phyloP scores from a whole-genome alignment of 257 asterid species.

The Plantago ovata region DNA sequence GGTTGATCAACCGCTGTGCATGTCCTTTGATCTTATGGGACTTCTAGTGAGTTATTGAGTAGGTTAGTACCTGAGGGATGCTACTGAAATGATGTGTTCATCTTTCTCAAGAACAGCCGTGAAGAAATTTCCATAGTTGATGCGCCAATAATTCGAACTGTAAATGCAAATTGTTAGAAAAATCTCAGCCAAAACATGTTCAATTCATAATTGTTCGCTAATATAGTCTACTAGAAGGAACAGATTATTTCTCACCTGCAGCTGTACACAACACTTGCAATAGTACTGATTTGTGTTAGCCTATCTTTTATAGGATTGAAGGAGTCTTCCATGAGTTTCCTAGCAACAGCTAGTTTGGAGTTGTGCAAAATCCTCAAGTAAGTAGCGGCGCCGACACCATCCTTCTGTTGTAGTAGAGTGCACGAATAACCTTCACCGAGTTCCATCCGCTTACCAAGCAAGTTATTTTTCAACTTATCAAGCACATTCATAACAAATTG shows the following conservation, averaged over 20 bases:
- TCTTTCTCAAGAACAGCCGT: slow-evolving; percentile 53
- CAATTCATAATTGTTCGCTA: background rate
- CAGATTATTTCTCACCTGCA: slow-evolving; percentile 31
- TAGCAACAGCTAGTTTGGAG: slow-evolving; percentile 56
- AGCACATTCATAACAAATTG: slow-evolving; percentile 18
- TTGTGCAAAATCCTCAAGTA: slow-evolving; percentile 39
- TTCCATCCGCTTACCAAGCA: slow-evolving; percentile 36
- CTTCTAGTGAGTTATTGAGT: slow-evolving; percentile 1
- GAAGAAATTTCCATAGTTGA: slow-evolving; percentile 41
- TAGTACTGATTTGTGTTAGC: slow-evolving; percentile 31
- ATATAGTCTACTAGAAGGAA: background rate
- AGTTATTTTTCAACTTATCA: slow-evolving; percentile 27
- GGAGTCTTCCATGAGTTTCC: slow-evolving; percentile 47
- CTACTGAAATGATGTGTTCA: slow-evolving; percentile 55
- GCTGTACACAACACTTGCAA: slow-evolving; percentile 47
- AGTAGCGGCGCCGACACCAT: slow-evolving; percentile 23
- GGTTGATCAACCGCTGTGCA: background rate
- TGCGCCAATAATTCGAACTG: slow-evolving; percentile 49
- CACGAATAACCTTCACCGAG: slow-evolving; percentile 39
- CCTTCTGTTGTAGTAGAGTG: slow-evolving; percentile 44
- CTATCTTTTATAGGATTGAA: slow-evolving; percentile 47
- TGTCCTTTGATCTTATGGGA: background rate
- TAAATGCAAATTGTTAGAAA: slow-evolving; percentile 8
- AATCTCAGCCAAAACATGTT: background rate
- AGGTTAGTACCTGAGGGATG: slow-evolving; percentile 42